Conservation (phyloP, 1,139 yeast genomes). For the Saccharomyces hybrid region DNA sequence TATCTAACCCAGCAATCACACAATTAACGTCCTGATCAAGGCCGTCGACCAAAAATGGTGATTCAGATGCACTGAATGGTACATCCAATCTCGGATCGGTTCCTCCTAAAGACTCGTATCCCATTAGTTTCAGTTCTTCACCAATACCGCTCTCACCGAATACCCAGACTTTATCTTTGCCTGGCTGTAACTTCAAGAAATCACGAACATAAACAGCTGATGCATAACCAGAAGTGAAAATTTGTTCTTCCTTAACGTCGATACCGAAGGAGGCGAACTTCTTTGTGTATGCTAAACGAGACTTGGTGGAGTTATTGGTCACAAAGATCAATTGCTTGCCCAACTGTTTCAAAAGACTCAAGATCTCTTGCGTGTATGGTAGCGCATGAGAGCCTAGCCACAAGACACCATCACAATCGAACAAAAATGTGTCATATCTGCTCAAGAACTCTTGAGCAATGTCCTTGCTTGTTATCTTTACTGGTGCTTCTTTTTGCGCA, state of each 20-base stretch:
- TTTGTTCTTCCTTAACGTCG: conserved; percentile 55
- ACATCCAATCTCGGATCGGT: conserved; percentile 42
- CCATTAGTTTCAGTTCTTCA: conserved; percentile 60
- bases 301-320: conserved; percentile 90
- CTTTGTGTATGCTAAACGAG: conserved; percentile 64
- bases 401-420: conserved; percentile 91
- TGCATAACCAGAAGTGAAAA: conserved; percentile 88
- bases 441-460: conserved; percentile 50
- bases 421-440: conserved; percentile 70
- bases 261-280: conserved; percentile 76
- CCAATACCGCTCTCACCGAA: conserved; percentile 79
- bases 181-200: conserved; percentile 58
- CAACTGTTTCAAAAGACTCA: conserved; percentile 43
- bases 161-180: conserved; percentile 73
- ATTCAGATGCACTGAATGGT: conserved; percentile 37
- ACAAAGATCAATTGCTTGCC: conserved; percentile 76
- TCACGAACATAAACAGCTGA: conserved; percentile 79
- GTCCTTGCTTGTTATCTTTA: conserved; percentile 40
- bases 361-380: conserved; percentile 64
- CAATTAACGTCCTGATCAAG: conserved; percentile 75
- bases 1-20: conserved; percentile 81
- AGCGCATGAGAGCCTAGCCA: conserved; percentile 76
- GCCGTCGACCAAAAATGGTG: conserved; percentile 40
- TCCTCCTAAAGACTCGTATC: conserved; percentile 70
- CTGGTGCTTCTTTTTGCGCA: conserved; percentile 22